phyloP scores from a whole-genome alignment of 306 rosid species.

The Rosa lucieae region DNA sequence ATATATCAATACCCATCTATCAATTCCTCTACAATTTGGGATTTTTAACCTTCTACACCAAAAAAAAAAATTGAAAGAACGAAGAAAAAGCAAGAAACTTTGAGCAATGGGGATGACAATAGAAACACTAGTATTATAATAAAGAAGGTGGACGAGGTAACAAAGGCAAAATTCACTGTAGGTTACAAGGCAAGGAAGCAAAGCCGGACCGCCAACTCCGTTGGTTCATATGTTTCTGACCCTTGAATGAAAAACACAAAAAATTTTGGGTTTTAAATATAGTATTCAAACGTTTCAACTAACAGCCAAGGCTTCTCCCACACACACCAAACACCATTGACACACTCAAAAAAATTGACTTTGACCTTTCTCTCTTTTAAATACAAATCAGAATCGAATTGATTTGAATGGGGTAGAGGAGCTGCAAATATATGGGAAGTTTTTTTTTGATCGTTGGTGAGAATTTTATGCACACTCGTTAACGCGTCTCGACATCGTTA shows the following conservation, averaged over 20 bases:
- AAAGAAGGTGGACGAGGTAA: slow-evolving; percentile 7
- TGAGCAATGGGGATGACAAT: slow-evolving; percentile 1
- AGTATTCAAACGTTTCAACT: not conserved
- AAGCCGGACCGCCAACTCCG: slow-evolving; percentile 22
- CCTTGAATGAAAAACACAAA: not conserved
- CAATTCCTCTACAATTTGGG: not conserved
- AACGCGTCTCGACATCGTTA: not conserved
- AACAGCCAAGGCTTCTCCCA: not conserved
- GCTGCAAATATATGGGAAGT: not conserved
- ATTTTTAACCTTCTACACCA: not conserved
- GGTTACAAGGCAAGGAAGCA: slow-evolving; percentile 21
- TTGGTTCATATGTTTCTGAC: slow-evolving; percentile 6
- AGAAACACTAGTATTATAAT: not conserved
- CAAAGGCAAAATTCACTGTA: slow-evolving; percentile 4
- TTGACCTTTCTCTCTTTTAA: not conserved
- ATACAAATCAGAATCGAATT: not conserved
- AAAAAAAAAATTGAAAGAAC: not conserved
- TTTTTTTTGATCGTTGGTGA: not conserved
- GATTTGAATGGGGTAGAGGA: not conserved
- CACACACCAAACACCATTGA: slow-evolving; percentile 3
- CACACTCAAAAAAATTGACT: not conserved
- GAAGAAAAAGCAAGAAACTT: not conserved
- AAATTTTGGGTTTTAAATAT: not conserved
- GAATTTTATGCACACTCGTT: not conserved
- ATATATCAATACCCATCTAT: not conserved